phyloP scores from a whole-genome alignment of 192 early-diverging fungal species.

The Mortierella alpina region DNA sequence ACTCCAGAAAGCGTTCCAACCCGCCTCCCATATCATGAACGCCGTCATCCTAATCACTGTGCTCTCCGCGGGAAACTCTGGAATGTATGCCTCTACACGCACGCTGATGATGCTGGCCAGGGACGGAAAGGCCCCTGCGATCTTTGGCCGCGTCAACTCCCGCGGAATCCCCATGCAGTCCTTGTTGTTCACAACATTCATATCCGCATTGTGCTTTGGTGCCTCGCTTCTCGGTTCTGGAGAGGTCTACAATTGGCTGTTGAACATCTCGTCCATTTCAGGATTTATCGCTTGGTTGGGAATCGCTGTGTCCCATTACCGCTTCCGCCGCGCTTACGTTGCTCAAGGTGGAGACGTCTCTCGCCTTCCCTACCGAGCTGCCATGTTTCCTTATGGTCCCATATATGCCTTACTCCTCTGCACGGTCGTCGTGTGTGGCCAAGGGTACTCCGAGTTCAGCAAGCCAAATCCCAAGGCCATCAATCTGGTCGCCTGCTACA shows the following conservation, averaged over 20 bases:
- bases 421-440: slow-evolving; percentile 68
- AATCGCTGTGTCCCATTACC: slow-evolving; percentile 84
- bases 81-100: slow-evolving; percentile 76
- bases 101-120: slow-evolving; percentile 70
- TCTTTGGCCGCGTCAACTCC: slow-evolving; percentile 59
- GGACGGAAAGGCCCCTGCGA: slow-evolving; percentile 71
- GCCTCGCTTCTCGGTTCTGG: slow-evolving; percentile 63
- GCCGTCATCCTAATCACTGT: slow-evolving; percentile 78
- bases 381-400: slow-evolving; percentile 80
- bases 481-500: slow-evolving; percentile 65
- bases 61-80: slow-evolving; percentile 79
- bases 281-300: slow-evolving; percentile 91
- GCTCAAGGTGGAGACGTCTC: slow-evolving; percentile 71
- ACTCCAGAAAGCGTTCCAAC: slow-evolving; percentile 64
- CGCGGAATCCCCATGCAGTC: slow-evolving; percentile 74
- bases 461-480: slow-evolving; percentile 69
- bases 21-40: slow-evolving; percentile 76
- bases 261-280: slow-evolving; percentile 79
- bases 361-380: slow-evolving; percentile 80
- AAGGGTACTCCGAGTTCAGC: slow-evolving; percentile 70
- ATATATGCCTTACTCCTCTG: slow-evolving; percentile 77
- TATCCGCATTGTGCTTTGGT: slow-evolving; percentile 71
- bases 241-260: slow-evolving; percentile 73
- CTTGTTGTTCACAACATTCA: slow-evolving; percentile 59
- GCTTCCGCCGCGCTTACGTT: slow-evolving; percentile 85